Base-by-base conservation (phyloP, 495 filamentous ascomycete genomes). In the Aeminium ludgeri region DNA sequence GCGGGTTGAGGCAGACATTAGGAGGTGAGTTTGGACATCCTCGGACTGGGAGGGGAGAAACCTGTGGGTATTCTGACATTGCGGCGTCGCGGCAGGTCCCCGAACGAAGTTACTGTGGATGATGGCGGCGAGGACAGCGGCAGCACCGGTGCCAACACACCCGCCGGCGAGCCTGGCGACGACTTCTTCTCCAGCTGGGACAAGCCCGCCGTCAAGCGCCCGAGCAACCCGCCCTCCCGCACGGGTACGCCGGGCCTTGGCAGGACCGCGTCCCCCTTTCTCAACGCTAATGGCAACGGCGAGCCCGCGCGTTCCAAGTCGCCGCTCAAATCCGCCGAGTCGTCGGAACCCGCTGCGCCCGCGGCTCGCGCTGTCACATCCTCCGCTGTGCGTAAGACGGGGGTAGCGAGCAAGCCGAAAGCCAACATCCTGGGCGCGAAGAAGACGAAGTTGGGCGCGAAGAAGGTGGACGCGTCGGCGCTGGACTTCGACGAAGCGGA, bases 141-240 rank as follows among this genome's bases (percentile, higher is more conserved):
- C 17, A 60, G 65, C 28, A 78, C 81, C 45, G 74, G 71, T 48
- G 67, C 75, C 1, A 68, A 64, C 52, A 86, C 84, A 15, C 81
- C 82, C 30, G 68, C 78, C 33, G 76, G 70, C 38, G 87, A 96
- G 44, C 61, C 66, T 18, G 84, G 80, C 7, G 85, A 91, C 48
- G 87, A 96, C 59, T 97, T 96, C 70, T 97, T 96, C 66, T 92
- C 87, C 7, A 92, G 85, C 0, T 97, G 87, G 86, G 91, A 96
- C 58, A 93, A 94, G 62, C 89, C 89, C 2, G 72, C 85, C 3
- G 93, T 97, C 65, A 97, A 96, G 66, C 80, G 86, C 42, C 91
- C 86, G 7, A 93, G 82, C 51, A 89, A 92, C 45, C 89, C 89
- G 20, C 74, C 87, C 23, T 94, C 87, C 25, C 80, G 89, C 55